Conservation (phyloP, 2,329 filamentous ascomycete genomes). For the Helotiales sp. region DNA sequence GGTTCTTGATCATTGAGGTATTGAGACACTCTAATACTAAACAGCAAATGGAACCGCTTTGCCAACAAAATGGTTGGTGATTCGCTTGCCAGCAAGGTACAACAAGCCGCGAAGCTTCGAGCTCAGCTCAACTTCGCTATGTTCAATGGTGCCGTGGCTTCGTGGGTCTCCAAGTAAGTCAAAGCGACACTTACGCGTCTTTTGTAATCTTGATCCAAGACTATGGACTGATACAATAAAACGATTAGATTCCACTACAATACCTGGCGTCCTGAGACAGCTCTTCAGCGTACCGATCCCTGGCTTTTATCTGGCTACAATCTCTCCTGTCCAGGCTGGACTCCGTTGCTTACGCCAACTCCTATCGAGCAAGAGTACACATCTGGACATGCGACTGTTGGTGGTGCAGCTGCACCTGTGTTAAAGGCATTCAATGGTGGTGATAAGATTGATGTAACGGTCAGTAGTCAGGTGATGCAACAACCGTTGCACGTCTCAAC, state of each 20-base stretch:
- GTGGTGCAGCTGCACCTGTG: neutral
- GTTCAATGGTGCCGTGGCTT: neutral
- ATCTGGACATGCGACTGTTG: slow-evolving; percentile 1
- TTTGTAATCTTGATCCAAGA: too few relatives aligned
- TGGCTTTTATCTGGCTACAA: neutral
- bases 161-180: slow-evolving; percentile 5
- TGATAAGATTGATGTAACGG: neutral
- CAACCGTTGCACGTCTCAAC: neutral
- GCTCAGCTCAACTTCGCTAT: slow-evolving; percentile 5
- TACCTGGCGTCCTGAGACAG: slow-evolving; percentile 1
- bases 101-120: slow-evolving; percentile 1
- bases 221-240: too few relatives aligned
- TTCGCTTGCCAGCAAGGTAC: neutral
- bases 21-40: neutral
- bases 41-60: slow-evolving; percentile 1
- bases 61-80: neutral
- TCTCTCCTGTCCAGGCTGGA: neutral
- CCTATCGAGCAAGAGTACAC: slow-evolving; percentile 2
- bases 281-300: neutral
- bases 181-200: neutral
- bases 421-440: neutral
- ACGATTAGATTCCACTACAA: too few relatives aligned
- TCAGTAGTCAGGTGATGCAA: neutral
- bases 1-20: neutral
- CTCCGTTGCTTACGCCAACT: neutral